Base-by-base conservation (phyloP, 192 early-diverging fungal species). In the Geranomyces variabilis region DNA sequence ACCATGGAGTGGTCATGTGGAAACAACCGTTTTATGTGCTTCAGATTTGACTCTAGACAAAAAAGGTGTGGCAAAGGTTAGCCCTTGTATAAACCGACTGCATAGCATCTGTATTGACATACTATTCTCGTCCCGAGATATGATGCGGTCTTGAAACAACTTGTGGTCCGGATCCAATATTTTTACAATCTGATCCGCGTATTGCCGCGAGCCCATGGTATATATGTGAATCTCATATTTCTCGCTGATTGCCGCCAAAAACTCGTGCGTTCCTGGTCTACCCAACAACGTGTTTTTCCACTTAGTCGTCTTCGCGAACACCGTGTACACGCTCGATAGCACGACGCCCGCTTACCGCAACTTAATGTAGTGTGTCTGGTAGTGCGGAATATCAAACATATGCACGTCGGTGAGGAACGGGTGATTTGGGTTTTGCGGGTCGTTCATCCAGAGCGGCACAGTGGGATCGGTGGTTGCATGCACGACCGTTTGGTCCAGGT, bases 161-260 rank as follows among this genome's bases (percentile, higher is more conserved):
- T 63, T 80, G 7, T 86, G 73, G 15, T 91, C 84, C 0, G 95
- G 95, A 70, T 99, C 97, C 49, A 99, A 88, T 1, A 90, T 84
- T 28, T 87, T 82, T 0, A 93, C 93, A 1, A 99, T 92, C 0
- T 90, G 89, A 33, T 91, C 84, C 31, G 97, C 97, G 78, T 99
- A 99, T 21, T 88, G 84, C 13, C 95, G 85, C 0, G 95, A 93
- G 31, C 97, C 97, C 96, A 98, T 96, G 1, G 97, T 99, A 77
- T 99, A 99, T 61, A 99, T 95, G 76, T 99, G 97, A 75, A 98
- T 80, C 79, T 99, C 97, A 72, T 93, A 99, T 8, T 90, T 31
- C 62, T 87, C 61, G 1, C 84, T 77, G 8, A 95, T 73, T 51
- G 82, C 74, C 55, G 84, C 76, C 29, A 99, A 76, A 73, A 99